These are phyloP conservation scores for Vigna radiata DNA, from an alignment of 306 rosid species.

Conservation along the genomic window DNA sequence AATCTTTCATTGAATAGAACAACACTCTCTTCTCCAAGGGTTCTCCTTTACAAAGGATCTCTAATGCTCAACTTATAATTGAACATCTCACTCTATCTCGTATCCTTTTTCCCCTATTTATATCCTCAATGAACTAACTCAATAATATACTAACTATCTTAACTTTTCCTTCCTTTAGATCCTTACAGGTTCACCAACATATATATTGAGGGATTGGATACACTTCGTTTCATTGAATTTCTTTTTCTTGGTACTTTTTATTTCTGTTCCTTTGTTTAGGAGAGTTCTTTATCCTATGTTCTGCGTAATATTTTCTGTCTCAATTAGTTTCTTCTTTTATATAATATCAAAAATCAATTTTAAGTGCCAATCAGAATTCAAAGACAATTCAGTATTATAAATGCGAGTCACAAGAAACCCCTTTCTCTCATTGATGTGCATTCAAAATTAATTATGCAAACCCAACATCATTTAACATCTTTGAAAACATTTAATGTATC, in stretches of 20 bases:
- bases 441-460: slow-evolving; percentile 6
- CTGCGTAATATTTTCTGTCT: background rate
- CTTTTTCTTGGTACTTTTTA: slow-evolving; percentile 9
- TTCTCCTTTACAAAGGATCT: too few species aligned
- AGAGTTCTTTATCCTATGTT: background rate
- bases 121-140: too few species aligned
- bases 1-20: too few species aligned
- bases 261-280: background rate
- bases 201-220: slow-evolving; percentile 8
- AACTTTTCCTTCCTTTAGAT: too few species aligned
- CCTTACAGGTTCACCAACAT: background rate
- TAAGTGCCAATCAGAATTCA: background rate
- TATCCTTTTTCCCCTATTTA: too few species aligned
- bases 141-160: too few species aligned
- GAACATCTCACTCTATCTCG: too few species aligned
- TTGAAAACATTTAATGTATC: background rate
- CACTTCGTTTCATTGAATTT: background rate
- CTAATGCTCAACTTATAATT: too few species aligned
- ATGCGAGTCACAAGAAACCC: slow-evolving; percentile 1
- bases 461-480: background rate
- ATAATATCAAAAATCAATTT: background rate
- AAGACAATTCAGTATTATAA: slow-evolving; percentile 13
- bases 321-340: background rate
- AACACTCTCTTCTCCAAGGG: too few species aligned
- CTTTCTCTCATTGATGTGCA: background rate